Percentiles rank a stretch among this genome's conserved stretches.
Conservation (phyloP, 805 yeast genomes). For the Lachancea mirantina region DNA sequence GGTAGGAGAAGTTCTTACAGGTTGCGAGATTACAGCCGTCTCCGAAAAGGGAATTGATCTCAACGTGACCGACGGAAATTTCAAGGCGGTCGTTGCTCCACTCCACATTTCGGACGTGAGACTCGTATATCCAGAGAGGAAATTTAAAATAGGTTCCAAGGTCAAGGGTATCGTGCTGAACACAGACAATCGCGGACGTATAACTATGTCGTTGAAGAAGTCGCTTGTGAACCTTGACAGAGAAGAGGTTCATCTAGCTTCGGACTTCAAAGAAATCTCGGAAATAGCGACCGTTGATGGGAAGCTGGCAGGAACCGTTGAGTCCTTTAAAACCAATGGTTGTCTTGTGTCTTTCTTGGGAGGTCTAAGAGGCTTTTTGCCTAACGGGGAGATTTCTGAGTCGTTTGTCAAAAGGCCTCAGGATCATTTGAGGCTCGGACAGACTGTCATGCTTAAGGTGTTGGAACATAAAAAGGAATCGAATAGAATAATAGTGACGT, state of each 20-base stretch:
- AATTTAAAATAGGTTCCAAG: slow-evolving; percentile 76
- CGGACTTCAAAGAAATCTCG: slow-evolving; percentile 45
- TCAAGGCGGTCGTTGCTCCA: slow-evolving; percentile 67
- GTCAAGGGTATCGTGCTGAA: slow-evolving; percentile 68
- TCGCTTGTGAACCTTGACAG: slow-evolving; percentile 56
- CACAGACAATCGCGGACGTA: slow-evolving; percentile 39
- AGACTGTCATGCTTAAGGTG: slow-evolving; percentile 69
- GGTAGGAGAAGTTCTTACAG: slow-evolving; percentile 56
- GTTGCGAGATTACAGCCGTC: slow-evolving; percentile 51
- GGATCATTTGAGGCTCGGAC: slow-evolving; percentile 76
- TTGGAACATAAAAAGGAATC: slow-evolving; percentile 47
- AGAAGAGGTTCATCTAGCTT: slow-evolving; percentile 28
- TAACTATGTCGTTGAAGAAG: slow-evolving; percentile 72
- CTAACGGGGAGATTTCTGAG: slow-evolving; percentile 84
- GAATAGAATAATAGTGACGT: slow-evolving; percentile 59
- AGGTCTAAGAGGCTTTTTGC: slow-evolving; percentile 67
- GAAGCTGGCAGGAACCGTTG: slow-evolving; percentile 67
- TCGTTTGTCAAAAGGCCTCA: slow-evolving; percentile 71
- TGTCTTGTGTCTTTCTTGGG: slow-evolving; percentile 83
- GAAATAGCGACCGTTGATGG: slow-evolving; percentile 33
- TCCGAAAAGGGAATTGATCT: slow-evolving; percentile 60
- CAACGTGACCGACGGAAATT: slow-evolving; percentile 52
- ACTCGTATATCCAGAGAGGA: slow-evolving; percentile 84
- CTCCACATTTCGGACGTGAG: slow-evolving; percentile 78
- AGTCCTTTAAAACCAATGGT: slow-evolving; percentile 65